These are phyloP conservation scores for Hypoxylon sp. DNA, from an alignment of 2,329 filamentous ascomycete species.

Conservation along the genomic window DNA sequence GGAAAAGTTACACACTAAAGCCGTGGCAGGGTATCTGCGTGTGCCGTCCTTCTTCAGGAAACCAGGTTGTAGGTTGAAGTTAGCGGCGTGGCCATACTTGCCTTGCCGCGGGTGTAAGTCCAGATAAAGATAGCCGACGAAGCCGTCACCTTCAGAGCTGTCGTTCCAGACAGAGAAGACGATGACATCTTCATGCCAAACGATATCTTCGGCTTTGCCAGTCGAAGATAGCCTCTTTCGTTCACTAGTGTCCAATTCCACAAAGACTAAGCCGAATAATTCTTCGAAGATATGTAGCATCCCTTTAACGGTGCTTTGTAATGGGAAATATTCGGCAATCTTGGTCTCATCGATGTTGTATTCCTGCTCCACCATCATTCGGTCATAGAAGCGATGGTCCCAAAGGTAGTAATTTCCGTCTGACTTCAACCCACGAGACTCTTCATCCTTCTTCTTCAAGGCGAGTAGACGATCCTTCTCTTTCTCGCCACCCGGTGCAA, in stretches of 20 bases:
- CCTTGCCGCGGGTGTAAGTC: constrained; percentile 84
- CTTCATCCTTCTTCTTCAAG: constrained; percentile 79
- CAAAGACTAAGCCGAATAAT: constrained; percentile 83
- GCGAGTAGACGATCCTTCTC: constrained; percentile 79
- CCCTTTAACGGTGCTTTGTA: constrained; percentile 78
- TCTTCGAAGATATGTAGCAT: constrained; percentile 90
- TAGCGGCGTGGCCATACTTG: constrained; percentile 88
- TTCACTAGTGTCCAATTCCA: constrained; percentile 78
- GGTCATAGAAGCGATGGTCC: constrained; percentile 86
- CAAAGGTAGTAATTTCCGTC: constrained; percentile 85
- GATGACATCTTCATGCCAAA: constrained; percentile 88
- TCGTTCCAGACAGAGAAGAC: constrained; percentile 89
- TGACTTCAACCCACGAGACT: constrained; percentile 69
- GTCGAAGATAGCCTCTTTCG: constrained; percentile 75
- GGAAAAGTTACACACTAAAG: constrained; percentile 88
- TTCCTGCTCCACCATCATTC: constrained; percentile 84
- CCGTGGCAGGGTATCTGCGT: constrained; percentile 81
- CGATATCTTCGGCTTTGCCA: constrained; percentile 78
- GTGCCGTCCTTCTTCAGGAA: constrained; percentile 77
- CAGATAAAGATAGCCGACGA: constrained; percentile 86
- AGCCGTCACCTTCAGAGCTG: constrained; percentile 76
- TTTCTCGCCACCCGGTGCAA: constrained; percentile 77
- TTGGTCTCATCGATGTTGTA: constrained; percentile 84
- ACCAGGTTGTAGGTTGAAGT: constrained; percentile 85
- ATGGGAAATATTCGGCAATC: constrained; percentile 87